Conservation (phyloP, 2,329 filamentous ascomycete genomes). For the Alternaria triticimaculans region DNA sequence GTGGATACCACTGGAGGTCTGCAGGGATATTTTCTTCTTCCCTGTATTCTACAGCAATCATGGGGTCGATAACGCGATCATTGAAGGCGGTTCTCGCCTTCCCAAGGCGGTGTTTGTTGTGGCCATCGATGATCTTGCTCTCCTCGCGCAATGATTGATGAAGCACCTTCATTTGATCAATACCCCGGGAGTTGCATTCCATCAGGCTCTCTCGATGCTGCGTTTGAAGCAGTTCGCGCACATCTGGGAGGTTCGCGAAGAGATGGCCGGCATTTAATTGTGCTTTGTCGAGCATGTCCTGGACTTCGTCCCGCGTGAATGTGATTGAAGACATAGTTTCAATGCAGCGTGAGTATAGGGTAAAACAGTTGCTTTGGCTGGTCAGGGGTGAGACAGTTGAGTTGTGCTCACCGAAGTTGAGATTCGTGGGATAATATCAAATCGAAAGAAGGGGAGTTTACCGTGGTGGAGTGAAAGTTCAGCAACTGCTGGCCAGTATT, state of each 20-base stretch:
- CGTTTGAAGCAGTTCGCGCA: conserved; percentile 5
- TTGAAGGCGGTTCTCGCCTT: conserved; percentile 3
- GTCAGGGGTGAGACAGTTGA: background rate
- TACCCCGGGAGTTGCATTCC: background rate
- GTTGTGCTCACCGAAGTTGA: background rate
- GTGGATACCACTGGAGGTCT: conserved; percentile 11
- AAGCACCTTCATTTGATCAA: conserved; percentile 6
- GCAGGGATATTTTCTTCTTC: conserved; percentile 14
- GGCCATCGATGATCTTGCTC: conserved; percentile 8
- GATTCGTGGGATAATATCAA: background rate
- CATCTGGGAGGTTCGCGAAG: conserved; percentile 1
- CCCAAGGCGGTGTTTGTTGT: conserved; percentile 22
- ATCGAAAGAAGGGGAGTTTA: background rate
- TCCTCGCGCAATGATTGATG: conserved; percentile 4
- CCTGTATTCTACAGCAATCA: conserved; percentile 3
- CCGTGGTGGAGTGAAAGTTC: background rate
- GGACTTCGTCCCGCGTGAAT: conserved; percentile 3
- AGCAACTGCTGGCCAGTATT: background rate
- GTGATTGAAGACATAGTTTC: background rate
- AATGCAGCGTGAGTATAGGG: background rate
- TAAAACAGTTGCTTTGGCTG: background rate
- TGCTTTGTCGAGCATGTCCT: conserved; percentile 10
- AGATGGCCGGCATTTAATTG: background rate
- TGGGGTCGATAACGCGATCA: background rate
- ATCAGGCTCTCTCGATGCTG: background rate